These are phyloP conservation scores for Benincasa hispida DNA, from an alignment of 306 rosid species.

Conservation along the genomic window DNA sequence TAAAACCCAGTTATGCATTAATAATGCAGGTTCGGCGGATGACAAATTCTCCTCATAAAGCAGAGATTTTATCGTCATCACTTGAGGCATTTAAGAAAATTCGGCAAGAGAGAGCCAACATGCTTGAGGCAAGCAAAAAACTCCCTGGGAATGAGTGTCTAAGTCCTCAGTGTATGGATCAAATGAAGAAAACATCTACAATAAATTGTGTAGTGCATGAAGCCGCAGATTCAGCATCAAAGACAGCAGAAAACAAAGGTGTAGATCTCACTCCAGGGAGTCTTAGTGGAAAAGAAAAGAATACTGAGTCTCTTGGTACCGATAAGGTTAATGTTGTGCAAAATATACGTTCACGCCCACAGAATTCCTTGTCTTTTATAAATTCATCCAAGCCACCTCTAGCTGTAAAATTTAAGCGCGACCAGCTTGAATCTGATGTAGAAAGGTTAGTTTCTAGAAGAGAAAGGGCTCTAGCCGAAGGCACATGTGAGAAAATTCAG, in stretches of 20 bases:
- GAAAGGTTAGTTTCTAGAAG: constrained; percentile 48
- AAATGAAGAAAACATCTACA: constrained; percentile 18
- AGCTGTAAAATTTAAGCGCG: constrained; percentile 54
- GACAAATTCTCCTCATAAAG: constrained; percentile 93
- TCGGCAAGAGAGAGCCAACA: constrained; percentile 68
- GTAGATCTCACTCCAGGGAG: constrained; percentile 27
- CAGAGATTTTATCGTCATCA: constrained; percentile 93
- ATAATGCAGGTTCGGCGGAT: constrained; percentile 83
- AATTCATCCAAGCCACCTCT: constrained; percentile 44
- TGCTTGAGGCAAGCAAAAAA: constrained; percentile 31
- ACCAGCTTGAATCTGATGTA: constrained; percentile 41
- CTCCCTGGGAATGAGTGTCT: constrained; percentile 23
- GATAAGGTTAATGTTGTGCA: constrained; percentile 25
- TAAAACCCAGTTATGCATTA: constrained; percentile 9
- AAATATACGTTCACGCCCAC: constrained; percentile 30
- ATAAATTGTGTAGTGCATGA: constrained; percentile 19
- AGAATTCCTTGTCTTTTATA: constrained; percentile 25
- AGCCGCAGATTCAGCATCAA: constrained; percentile 26
- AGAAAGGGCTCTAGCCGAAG: constrained; percentile 40
- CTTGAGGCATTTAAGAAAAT: constrained; percentile 94
- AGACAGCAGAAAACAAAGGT: constrained; percentile 30
- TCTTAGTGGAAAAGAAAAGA: constrained; percentile 24
- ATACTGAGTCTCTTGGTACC: constrained; percentile 23
- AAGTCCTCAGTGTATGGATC: constrained; percentile 27
- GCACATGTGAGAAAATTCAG: constrained; percentile 35